Evolutionary conservation across 2,329 filamentous ascomycete genomes (phyloP).

Genomic region (Mycocentrospora acerina): DNA sequence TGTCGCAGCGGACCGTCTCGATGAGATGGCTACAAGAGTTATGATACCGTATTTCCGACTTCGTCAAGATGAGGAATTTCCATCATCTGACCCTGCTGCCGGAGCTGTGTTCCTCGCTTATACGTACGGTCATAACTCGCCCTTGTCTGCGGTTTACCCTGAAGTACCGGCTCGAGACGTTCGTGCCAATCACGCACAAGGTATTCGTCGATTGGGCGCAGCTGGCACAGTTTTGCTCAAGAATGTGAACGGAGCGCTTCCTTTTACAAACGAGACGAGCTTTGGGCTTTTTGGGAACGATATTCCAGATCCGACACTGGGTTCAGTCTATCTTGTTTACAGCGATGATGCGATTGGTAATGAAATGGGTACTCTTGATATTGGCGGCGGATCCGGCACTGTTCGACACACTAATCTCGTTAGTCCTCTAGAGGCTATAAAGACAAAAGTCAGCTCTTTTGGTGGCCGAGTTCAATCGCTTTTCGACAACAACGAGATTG

Average conservation of each 20-base stretch:
- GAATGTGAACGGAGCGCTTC: constrained; percentile 71
- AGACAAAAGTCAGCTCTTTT: constrained; percentile 35
- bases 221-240: constrained; percentile 54
- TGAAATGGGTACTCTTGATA: constrained; percentile 64
- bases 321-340: constrained; percentile 50
- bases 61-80: not conserved
- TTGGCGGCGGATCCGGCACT: constrained; percentile 67
- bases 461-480: constrained; percentile 48
- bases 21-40: constrained; percentile 37
- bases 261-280: constrained; percentile 69
- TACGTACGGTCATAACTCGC: too few species aligned
- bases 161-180: constrained; percentile 43
- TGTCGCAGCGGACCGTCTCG: constrained; percentile 40
- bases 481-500: constrained; percentile 47
- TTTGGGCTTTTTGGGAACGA: constrained; percentile 70
- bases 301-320: constrained; percentile 70
- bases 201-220: too few species aligned
- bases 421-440: constrained; percentile 47
- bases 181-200: too few species aligned
- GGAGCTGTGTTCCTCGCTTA: constrained; percentile 35
- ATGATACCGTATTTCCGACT: not conserved
- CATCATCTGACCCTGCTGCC: constrained; percentile 37
- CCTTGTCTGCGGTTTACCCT: constrained; percentile 36
- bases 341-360: constrained; percentile 62
- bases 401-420: constrained; percentile 50